These are phyloP conservation scores for Starmerella bombicola DNA, from an alignment of 805 yeast species.

Conservation along the genomic window DNA sequence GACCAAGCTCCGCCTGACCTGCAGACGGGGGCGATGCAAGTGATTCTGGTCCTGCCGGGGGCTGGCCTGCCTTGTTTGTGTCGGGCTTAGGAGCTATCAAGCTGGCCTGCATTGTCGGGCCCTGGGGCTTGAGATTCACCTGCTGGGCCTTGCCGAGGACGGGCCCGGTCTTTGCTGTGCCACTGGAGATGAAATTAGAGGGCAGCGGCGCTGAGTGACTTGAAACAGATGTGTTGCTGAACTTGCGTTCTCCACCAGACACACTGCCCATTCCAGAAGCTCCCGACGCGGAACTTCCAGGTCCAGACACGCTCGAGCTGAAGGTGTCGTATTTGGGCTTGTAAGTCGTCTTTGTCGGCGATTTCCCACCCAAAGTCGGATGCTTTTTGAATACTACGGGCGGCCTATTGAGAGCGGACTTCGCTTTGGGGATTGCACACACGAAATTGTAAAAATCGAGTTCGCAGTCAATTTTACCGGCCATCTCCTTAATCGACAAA, in stretches of 20 bases:
- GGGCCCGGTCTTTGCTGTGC: constrained; percentile 26
- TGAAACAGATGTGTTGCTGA: constrained; percentile 9
- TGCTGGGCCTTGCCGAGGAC: constrained; percentile 14
- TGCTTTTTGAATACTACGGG: constrained; percentile 28
- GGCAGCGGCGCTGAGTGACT: constrained; percentile 17
- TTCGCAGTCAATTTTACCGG: constrained; percentile 70
- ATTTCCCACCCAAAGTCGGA: constrained; percentile 21
- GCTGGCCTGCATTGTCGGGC: too few species aligned
- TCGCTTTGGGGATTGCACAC: constrained; percentile 27
- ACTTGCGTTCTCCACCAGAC: constrained; percentile 9
- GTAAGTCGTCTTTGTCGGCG: neutral
- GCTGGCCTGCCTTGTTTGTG: neutral
- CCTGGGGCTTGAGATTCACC: neutral
- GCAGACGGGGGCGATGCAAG: neutral
- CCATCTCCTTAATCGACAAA: constrained; percentile 63
- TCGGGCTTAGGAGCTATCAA: too few species aligned
- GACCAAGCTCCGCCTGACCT: neutral
- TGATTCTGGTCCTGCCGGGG: neutral
- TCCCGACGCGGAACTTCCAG: neutral
- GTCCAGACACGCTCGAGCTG: neutral
- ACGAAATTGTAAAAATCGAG: constrained; percentile 64
- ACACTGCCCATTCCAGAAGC: neutral
- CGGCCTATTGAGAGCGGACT: constrained; percentile 26
- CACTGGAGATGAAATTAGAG: constrained; percentile 16
- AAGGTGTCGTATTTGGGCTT: constrained; percentile 1